phyloP scores from a whole-genome alignment of 2,329 filamentous ascomycete species.

The Xylaria sp. region DNA sequence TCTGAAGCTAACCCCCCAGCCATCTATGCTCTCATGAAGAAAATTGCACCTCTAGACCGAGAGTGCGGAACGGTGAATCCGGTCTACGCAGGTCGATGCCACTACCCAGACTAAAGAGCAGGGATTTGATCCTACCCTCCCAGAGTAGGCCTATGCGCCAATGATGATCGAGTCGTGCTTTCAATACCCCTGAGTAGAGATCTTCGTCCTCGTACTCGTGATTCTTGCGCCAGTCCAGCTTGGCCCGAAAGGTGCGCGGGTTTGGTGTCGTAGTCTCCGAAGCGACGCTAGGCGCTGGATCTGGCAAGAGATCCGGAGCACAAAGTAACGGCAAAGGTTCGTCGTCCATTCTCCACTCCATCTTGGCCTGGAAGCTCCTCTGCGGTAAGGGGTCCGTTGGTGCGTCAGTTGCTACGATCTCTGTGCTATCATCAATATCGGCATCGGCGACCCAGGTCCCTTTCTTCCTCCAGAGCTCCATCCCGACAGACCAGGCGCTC shows the following conservation, averaged over 20 bases:
- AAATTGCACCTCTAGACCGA: constrained; percentile 85
- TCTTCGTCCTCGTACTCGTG: constrained; percentile 57
- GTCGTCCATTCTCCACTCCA: constrained; percentile 57
- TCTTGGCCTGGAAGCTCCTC: constrained; percentile 65
- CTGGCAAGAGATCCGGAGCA: constrained; percentile 20
- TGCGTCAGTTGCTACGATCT: constrained; percentile 41
- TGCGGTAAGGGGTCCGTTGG: constrained; percentile 39
- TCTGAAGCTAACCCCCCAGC: background rate
- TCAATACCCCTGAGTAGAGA: constrained; percentile 85
- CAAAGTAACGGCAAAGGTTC: constrained; percentile 29
- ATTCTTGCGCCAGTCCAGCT: constrained; percentile 59
- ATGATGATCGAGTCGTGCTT: constrained; percentile 89
- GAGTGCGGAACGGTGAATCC: constrained; percentile 79
- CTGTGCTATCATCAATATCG: constrained; percentile 51
- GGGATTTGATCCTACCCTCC: constrained; percentile 92
- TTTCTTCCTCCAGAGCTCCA: constrained; percentile 87
- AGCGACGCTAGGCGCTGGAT: constrained; percentile 4
- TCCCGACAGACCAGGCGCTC: constrained; percentile 89
- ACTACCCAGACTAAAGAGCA: constrained; percentile 91
- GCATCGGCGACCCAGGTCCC: constrained; percentile 55
- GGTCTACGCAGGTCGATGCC: constrained; percentile 81
- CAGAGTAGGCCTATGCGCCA: constrained; percentile 87
- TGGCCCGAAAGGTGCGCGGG: constrained; percentile 63
- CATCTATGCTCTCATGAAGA: constrained; percentile 66
- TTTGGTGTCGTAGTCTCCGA: constrained; percentile 11